These are phyloP conservation scores for Ophiostoma himal-ulmi DNA, from an alignment of 2,329 filamentous ascomycete genomes.

Conservation along the genomic window DNA sequence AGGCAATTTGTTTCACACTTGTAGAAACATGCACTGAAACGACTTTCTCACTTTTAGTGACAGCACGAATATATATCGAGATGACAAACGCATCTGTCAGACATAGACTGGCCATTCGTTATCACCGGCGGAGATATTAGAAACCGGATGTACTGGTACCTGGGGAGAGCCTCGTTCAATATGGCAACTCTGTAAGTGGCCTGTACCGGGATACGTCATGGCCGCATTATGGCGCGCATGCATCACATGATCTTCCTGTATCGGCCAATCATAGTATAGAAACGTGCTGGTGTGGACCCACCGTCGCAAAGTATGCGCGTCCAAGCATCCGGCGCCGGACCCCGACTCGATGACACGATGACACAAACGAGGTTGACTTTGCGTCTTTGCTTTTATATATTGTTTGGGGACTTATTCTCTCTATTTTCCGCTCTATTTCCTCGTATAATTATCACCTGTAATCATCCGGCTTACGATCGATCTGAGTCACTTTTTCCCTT, in stretches of 20 bases:
- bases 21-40: not conserved
- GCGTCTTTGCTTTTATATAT: not conserved
- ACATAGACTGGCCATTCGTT: not conserved
- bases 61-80: not conserved
- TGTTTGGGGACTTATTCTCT: not conserved
- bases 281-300: not conserved
- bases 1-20: conserved; percentile 2
- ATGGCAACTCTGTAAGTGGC: conserved; percentile 4
- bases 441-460: not conserved
- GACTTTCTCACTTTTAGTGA: not conserved
- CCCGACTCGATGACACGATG: not conserved
- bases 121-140: not conserved
- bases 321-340: conserved; percentile 2
- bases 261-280: not conserved
- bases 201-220: conserved; percentile 13
- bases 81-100: not conserved
- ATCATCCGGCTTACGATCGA: not conserved
- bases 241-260: not conserved
- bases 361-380: not conserved
- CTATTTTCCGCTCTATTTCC: not conserved
- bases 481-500: not conserved
- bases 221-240: not conserved
- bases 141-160: conserved; percentile 5
- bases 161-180: not conserved
- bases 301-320: conserved; percentile 12